Evolutionary conservation across 331 rosid species (phyloP).

Genomic region (Quercus tomentella): DNA sequence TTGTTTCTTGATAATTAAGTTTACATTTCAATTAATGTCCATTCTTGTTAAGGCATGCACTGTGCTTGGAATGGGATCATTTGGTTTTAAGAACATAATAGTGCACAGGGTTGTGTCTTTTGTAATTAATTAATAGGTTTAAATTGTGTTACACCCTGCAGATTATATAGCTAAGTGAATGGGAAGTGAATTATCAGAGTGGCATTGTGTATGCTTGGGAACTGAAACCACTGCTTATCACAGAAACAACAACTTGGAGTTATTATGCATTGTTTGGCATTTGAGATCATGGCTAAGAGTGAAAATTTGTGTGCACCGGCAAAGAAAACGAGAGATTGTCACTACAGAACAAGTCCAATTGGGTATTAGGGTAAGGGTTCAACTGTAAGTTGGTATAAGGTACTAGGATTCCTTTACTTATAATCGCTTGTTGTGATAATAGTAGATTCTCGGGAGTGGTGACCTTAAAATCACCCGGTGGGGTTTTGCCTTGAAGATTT

Average conservation of each 20-base stretch:
- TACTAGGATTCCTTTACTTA: no score
- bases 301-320: constrained; percentile 10
- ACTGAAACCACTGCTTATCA: neutral
- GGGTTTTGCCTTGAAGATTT: no score
- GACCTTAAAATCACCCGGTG: no score
- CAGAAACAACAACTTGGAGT: neutral
- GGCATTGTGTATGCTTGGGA: neutral
- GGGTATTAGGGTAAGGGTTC: no score
- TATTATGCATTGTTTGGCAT: neutral
- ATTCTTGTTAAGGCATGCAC: neutral
- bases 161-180: constrained; percentile 7
- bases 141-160: constrained; percentile 6
- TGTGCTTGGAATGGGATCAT: neutral
- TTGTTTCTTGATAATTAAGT: neutral
- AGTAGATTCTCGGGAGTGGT: no score
- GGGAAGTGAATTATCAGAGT: neutral
- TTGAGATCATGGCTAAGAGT: constrained; percentile 43
- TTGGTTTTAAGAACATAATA: neutral
- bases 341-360: no score
- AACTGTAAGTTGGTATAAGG: no score
- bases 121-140: neutral
- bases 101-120: neutral
- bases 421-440: no score
- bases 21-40: neutral
- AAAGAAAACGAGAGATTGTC: neutral